These are phyloP conservation scores for Puccinia novopanici DNA, from an alignment of 1,284 basidiomycete genomes.

Conservation along the genomic window DNA sequence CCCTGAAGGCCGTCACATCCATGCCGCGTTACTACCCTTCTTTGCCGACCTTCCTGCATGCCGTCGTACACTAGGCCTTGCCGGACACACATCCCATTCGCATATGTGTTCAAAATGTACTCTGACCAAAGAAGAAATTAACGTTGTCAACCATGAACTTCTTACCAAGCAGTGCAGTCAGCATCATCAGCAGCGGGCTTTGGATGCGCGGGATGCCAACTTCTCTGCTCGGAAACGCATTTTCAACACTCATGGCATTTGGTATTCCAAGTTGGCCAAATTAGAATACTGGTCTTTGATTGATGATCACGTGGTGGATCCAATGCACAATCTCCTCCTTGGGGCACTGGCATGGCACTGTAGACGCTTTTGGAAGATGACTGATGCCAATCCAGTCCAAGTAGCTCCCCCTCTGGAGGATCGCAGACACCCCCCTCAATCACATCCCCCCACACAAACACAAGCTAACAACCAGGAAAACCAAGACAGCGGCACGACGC, in stretches of 20 bases:
- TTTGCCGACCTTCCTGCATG: conserved; percentile 51
- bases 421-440: no score
- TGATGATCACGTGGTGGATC: conserved; percentile 25
- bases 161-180: not conserved
- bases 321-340: conserved; percentile 32
- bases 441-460: not conserved
- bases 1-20: conserved; percentile 3
- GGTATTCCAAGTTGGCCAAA: conserved; percentile 13
- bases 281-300: conserved; percentile 32
- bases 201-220: not conserved
- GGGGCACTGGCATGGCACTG: conserved; percentile 19
- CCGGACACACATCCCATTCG: not conserved
- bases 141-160: not conserved
- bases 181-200: not conserved
- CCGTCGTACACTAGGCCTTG: conserved; percentile 31
- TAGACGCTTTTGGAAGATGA: no score
- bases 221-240: not conserved
- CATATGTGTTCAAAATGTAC: conserved; percentile 47
- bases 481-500: no score
- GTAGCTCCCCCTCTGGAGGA: not conserved
- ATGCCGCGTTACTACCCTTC: conserved; percentile 34
- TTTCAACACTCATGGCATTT: conserved; percentile 11
- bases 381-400: not conserved
- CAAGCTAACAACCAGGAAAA: conserved; percentile 1
- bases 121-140: conserved; percentile 14